Conservation (phyloP, 345 rosid genomes). For the Rhodomyrtus tomentosa region DNA sequence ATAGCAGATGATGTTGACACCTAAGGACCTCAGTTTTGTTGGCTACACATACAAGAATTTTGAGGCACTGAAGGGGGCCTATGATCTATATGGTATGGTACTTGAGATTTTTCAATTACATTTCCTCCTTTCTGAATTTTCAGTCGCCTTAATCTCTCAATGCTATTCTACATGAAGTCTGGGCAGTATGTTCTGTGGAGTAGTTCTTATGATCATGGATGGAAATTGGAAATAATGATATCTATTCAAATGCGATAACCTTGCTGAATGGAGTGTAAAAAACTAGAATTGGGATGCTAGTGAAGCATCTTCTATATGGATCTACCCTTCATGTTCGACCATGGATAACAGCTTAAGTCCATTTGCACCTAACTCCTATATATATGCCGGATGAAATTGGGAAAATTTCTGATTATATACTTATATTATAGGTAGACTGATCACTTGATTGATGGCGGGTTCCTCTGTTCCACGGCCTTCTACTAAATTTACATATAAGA, state of each 20-base stretch:
- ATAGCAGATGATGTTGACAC: constrained; percentile 40
- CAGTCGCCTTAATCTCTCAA: not conserved
- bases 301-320: not conserved
- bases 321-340: not conserved
- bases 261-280: not conserved
- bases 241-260: not conserved
- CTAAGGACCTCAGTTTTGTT: constrained; percentile 73
- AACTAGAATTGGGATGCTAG: not conserved
- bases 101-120: not conserved
- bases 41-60: constrained; percentile 86
- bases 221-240: not conserved
- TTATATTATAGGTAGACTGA: not conserved
- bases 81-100: constrained; percentile 36
- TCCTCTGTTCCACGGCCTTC: not conserved
- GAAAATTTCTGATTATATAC: not conserved
- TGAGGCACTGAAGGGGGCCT: constrained; percentile 53
- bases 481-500: not conserved
- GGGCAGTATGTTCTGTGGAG: not conserved
- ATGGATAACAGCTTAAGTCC: not conserved
- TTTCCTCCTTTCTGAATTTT: not conserved
- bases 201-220: not conserved
- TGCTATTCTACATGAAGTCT: not conserved
- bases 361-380: not conserved
- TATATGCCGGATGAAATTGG: not conserved
- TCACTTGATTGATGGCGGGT: not conserved